Evolutionary conservation across 352 stramenopile species (phyloP).

Genomic region (Globisporangium abappressorium): DNA sequence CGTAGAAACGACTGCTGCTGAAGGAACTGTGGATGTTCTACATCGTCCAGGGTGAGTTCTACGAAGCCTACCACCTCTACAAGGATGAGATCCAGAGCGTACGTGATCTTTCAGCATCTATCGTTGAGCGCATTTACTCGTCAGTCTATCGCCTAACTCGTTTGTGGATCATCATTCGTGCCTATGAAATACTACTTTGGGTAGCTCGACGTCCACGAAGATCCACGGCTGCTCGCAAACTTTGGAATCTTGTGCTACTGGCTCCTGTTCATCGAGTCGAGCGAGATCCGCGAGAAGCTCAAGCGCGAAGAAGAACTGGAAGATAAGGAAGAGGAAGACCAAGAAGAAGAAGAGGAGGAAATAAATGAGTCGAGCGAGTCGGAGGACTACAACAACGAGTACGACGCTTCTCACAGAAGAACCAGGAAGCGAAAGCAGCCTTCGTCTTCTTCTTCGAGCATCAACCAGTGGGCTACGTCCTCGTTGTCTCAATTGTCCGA

Average conservation of each 20-base stretch:
- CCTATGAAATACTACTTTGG: neutral
- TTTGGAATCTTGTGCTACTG: conserved; percentile 85
- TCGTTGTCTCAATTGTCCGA: conserved; percentile 1
- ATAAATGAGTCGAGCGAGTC: neutral
- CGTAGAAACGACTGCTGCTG: conserved; percentile 55
- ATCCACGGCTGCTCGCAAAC: conserved; percentile 56
- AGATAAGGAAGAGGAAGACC: conserved; percentile 22
- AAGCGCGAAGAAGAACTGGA: conserved; percentile 24
- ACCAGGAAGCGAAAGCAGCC: neutral
- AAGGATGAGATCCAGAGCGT: conserved; percentile 69
- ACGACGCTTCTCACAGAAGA: conserved; percentile 1
- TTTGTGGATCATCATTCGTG: neutral
- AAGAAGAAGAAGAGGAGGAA: conserved; percentile 7
- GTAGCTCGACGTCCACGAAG: conserved; percentile 48
- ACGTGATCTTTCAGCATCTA: neutral
- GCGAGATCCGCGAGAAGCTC: conserved; percentile 54
- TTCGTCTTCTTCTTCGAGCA: neutral
- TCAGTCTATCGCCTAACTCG: neutral
- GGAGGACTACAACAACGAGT: neutral
- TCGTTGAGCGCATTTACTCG: neutral
- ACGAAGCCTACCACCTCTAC: conserved; percentile 76
- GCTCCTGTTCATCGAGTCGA: conserved; percentile 77
- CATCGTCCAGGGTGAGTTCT: conserved; percentile 69
- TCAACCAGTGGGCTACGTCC: conserved; percentile 3
- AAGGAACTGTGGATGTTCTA: conserved; percentile 78